Conservation (phyloP, 805 yeast species). For the Lipomyces oligophaga region DNA sequence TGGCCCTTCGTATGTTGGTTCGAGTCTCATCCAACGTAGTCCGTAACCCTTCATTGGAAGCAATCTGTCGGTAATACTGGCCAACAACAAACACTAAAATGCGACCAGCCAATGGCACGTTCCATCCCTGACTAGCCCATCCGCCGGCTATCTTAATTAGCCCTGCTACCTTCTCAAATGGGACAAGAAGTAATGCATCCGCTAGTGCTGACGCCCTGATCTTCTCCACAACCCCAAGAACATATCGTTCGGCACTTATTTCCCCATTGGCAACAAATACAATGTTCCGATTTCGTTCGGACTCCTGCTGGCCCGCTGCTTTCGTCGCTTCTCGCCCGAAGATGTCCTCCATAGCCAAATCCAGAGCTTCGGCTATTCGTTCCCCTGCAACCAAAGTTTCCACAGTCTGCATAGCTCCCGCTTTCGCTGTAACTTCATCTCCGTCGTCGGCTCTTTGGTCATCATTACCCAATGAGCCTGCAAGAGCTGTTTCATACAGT, state of each 20-base stretch:
- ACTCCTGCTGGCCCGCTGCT: constrained; percentile 48
- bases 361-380: constrained; percentile 84
- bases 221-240: constrained; percentile 62
- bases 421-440: constrained; percentile 44
- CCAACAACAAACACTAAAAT: constrained; percentile 71
- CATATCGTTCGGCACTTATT: constrained; percentile 70
- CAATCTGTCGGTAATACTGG: constrained; percentile 73
- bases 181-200: constrained; percentile 86
- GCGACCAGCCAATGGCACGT: constrained; percentile 64
- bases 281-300: constrained; percentile 53
- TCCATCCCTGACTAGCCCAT: constrained; percentile 56
- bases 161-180: constrained; percentile 75
- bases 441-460: constrained; percentile 37
- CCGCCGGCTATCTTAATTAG: constrained; percentile 68
- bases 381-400: constrained; percentile 96
- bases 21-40: constrained; percentile 63
- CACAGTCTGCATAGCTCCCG: constrained; percentile 75
- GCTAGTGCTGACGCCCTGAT: constrained; percentile 83
- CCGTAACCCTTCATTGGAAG: constrained; percentile 49
- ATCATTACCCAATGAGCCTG: constrained; percentile 64
- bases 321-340: too few relatives aligned
- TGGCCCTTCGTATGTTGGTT: constrained; percentile 53
- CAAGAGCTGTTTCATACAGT: constrained; percentile 73
- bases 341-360: constrained; percentile 70
- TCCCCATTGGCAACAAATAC: constrained; percentile 64